Evolutionary conservation across 106 monocot genomes (phyloP).

Genomic region (Acanthochlamys bracteata): DNA sequence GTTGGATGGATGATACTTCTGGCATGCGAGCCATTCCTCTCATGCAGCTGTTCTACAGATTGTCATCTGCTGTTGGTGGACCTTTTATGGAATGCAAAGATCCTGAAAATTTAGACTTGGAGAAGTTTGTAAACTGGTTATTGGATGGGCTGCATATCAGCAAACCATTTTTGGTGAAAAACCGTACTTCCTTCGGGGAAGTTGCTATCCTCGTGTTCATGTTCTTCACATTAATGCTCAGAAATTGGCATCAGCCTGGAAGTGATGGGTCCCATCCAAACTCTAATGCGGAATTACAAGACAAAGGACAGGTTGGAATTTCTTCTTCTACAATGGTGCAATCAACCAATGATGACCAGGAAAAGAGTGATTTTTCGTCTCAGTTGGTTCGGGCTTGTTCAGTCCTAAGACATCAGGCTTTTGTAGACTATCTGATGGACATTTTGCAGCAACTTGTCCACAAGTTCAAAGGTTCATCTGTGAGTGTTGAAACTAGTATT

Average conservation of each 20-base stretch:
- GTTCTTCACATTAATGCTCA: slow-evolving; percentile 96
- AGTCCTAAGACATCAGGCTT: slow-evolving; percentile 60
- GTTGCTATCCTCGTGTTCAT: slow-evolving; percentile 79
- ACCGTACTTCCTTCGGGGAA: slow-evolving; percentile 75
- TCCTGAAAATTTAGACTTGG: slow-evolving; percentile 78
- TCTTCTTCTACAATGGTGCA: slow-evolving; percentile 17
- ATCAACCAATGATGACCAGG: slow-evolving; percentile 42
- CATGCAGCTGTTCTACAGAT: slow-evolving; percentile 93
- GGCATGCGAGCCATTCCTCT: slow-evolving; percentile 77
- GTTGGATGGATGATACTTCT: slow-evolving; percentile 88
- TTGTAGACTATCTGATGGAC: slow-evolving; percentile 91
- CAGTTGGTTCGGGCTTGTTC: slow-evolving; percentile 87
- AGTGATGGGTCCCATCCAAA: slow-evolving; percentile 61
- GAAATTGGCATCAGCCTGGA: slow-evolving; percentile 98
- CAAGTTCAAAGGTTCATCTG: slow-evolving; percentile 60
- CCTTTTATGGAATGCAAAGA: slow-evolving; percentile 93
- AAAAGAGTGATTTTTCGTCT: slow-evolving; percentile 81
- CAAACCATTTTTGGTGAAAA: slow-evolving; percentile 56
- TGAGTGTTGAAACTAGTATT: slow-evolving; percentile 32
- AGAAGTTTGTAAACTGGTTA: slow-evolving; percentile 90
- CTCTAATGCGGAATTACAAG: slow-evolving; percentile 39
- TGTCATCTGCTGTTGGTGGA: slow-evolving; percentile 90
- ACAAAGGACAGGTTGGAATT: slow-evolving; percentile 41
- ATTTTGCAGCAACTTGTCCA: slow-evolving; percentile 81
- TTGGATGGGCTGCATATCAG: slow-evolving; percentile 73